phyloP scores from a whole-genome alignment of 2,329 filamentous ascomycete genomes.

The Tolypocladium ophioglossoides region DNA sequence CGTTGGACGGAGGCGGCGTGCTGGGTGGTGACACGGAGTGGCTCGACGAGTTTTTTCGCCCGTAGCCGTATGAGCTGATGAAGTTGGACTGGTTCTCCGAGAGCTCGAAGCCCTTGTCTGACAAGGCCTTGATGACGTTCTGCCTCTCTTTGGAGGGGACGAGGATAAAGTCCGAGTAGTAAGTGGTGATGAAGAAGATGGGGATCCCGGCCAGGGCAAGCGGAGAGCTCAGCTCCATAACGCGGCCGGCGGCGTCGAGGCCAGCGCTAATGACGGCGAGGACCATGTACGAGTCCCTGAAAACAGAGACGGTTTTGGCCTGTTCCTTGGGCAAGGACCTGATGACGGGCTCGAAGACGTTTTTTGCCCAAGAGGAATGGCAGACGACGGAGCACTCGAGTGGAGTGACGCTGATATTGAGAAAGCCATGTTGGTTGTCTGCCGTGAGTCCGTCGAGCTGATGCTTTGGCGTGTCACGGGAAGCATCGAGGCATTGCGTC shows the following conservation, averaged over 20 bases:
- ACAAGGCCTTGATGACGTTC: slow-evolving; percentile 65
- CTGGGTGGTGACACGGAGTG: slow-evolving; percentile 39
- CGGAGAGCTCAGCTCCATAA: slow-evolving; percentile 84
- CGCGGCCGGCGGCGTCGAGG: slow-evolving; percentile 81
- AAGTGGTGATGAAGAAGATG: slow-evolving; percentile 98
- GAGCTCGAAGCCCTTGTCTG: slow-evolving; percentile 75
- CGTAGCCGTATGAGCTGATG: slow-evolving; percentile 38
- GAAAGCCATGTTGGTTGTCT: slow-evolving; percentile 61
- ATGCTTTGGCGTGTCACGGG: slow-evolving; percentile 21
- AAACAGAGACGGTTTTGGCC: slow-evolving; percentile 56
- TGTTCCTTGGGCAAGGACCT: slow-evolving; percentile 45
- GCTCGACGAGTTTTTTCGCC: slow-evolving; percentile 16
- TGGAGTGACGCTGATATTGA: slow-evolving; percentile 88
- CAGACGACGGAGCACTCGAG: slow-evolving; percentile 91
- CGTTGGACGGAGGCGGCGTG: slow-evolving; percentile 67
- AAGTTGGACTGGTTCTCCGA: slow-evolving; percentile 61
- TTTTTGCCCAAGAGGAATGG: slow-evolving; percentile 60
- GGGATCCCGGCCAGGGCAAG: slow-evolving; percentile 86
- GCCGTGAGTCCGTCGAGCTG: slow-evolving; percentile 35
- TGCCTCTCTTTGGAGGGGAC: slow-evolving; percentile 66
- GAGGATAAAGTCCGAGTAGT: slow-evolving; percentile 94
- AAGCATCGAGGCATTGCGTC: slow-evolving; percentile 29
- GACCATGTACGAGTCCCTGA: slow-evolving; percentile 73
- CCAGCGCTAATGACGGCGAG: slow-evolving; percentile 86
- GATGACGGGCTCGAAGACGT: slow-evolving; percentile 66